Evolutionary conservation across 202 grass and related monocot genomes (phyloP), one percentile per base, ranked within the genome.

Genomic region (Brachypodium distachyon): DNA sequence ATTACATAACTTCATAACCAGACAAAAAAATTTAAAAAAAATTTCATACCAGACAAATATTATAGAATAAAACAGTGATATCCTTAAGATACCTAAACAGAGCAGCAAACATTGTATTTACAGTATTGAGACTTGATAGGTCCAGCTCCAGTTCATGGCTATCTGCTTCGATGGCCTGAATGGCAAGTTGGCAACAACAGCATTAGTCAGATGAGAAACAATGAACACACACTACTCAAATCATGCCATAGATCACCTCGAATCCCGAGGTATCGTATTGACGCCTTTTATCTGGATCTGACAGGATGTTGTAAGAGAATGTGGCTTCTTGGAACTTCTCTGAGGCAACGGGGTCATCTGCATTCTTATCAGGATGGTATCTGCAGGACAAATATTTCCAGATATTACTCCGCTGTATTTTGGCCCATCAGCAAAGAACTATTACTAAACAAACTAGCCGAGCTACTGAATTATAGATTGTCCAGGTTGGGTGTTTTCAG

Each of bases 311-410:
- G 57, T 98, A 95, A 22, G 95, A 98, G 87, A 94, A 98, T 85
- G 96, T 98, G 44, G 93, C 96, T 77, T 98, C 96, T 78, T 95
- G 88, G 70, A 98, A 98, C 53, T 92, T 82, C 62, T 95, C 96
- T 29, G 89, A 93, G 40, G 96, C 91, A 48, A 88, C 80, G 39
- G 96, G 96, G 60, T 98, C 91, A 37, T 98, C 86, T 49, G 91
- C 92, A 65, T 98, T 98, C 83, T 98, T 98, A 74, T 98, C 96
- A 44, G 96, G 96, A 85, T 98, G 96, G 57, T 98, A 98, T 65
- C 96, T 98, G 77, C 21, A 58, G 40, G 48, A 34, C 10, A 60
- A 18, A 7, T n/a, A 5, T 68, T 65, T 75, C 18, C 53, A 38
- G 9, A 69, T 68, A 74, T n/a, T 70, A 64, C 5, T 74, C 43